Base-by-base conservation (phyloP, 2,329 filamentous ascomycete genomes). In the Polytolypa hystricis region DNA sequence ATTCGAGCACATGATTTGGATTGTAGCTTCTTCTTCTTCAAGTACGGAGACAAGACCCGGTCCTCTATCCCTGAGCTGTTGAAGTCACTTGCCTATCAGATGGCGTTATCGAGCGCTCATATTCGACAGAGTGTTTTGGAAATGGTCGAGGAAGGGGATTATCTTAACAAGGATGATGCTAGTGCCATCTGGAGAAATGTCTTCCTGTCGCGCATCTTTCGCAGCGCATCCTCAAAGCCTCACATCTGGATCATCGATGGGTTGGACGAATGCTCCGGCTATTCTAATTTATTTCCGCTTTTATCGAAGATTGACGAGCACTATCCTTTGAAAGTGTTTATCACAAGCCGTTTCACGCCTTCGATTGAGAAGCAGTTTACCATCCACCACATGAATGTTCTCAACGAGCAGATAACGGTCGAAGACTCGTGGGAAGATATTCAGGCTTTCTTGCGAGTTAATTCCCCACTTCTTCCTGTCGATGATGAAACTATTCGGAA, bases 221-320 rank as follows among this genome's bases (percentile, higher is more conserved):
- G 52, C 18, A 12, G 42, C 2, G 42, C 33, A 14, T 38, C 53
- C 1, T 41, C 37, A 10, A 38, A 20, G 9, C 44, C 47, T 0
- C 53, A 58, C 18, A 53, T 50, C 33, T 58, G 53, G 53, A 42
- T 58, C 3, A 51, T 60, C 15, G 56, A 60, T 27, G 51, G 51
- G 1, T 23, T 60, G 10, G 56, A 58, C 23, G 56, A 58, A 23
- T 55, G 52, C 37, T 47, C 40, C 17, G 36, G 29, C 4, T 35
- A 40, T 2, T 4, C 35, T 1, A 50, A 54, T 1, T 34, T 57
- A 8, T 39, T 54, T 7, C 30, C 12, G n/a, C n/a, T n/a, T n/a
- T 7, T 35, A 10, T 25, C 30, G 6, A 37, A 35, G 40, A 30
- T 54, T 11, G 21, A 7, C n/a, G 21, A 25, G 21, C 52, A 52